These are phyloP conservation scores for Stropharia rugosoannulata DNA, from an alignment of 768 basidiomycete genomes.

Conservation along the genomic window DNA sequence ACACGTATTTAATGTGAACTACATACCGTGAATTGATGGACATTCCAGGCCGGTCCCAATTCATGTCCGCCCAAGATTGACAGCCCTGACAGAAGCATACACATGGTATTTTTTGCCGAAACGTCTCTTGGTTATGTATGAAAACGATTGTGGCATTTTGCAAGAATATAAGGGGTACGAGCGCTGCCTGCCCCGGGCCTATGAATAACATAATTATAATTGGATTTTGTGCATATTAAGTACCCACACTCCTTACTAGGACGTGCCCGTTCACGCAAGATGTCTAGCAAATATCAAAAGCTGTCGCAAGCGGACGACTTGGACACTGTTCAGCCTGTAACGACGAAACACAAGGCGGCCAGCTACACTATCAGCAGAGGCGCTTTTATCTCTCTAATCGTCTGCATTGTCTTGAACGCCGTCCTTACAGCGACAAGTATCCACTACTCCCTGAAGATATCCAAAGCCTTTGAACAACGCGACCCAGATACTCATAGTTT, in stretches of 20 bases:
- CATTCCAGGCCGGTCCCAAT: no score
- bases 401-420: not conserved
- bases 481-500: not conserved
- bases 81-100: no score
- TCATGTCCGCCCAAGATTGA: no score
- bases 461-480: not conserved
- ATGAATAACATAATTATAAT: no score
- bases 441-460: conserved; percentile 1
- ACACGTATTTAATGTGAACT: no score
- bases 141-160: no score
- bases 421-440: not conserved
- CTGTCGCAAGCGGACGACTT: not conserved
- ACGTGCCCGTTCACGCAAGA: not conserved
- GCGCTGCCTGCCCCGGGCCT: no score
- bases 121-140: not conserved
- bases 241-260: not conserved
- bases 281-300: not conserved
- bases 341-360: not conserved
- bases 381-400: not conserved
- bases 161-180: no score
- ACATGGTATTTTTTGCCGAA: not conserved
- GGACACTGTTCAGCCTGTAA: not conserved
- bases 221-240: not conserved
- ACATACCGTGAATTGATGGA: no score
- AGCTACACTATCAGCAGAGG: not conserved